phyloP scores from a whole-genome alignment of 345 rosid species.

The Sonneratia alba region DNA sequence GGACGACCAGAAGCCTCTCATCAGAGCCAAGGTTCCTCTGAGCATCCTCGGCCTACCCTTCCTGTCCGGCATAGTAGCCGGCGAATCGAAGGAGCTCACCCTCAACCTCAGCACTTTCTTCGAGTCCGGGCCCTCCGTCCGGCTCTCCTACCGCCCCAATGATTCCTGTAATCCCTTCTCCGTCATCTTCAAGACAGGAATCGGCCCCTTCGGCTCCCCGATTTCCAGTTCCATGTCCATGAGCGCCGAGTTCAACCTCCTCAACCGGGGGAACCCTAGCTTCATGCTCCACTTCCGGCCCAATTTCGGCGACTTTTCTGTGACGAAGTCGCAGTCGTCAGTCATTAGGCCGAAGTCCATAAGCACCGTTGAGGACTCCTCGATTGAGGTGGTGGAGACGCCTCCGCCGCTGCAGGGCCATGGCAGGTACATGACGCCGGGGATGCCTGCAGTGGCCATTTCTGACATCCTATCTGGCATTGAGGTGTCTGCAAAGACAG shows the following conservation, averaged over 20 bases:
- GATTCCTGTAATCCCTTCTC: constrained; percentile 84
- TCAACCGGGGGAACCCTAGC: constrained; percentile 55
- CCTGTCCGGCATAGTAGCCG: constrained; percentile 84
- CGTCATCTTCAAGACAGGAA: constrained; percentile 61
- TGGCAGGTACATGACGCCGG: constrained; percentile 15
- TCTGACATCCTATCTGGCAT: constrained; percentile 43
- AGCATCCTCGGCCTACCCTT: constrained; percentile 73
- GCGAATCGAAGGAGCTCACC: constrained; percentile 75
- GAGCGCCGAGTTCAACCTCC: constrained; percentile 81
- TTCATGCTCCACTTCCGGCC: constrained; percentile 95
- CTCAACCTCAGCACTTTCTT: constrained; percentile 73
- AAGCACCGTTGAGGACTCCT: constrained; percentile 38
- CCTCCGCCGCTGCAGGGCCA: constrained; percentile 18
- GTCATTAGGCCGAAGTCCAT: constrained; percentile 17
- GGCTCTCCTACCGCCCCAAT: constrained; percentile 83
- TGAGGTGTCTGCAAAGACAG: constrained; percentile 67
- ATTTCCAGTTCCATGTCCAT: constrained; percentile 57
- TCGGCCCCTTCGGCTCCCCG: constrained; percentile 79
- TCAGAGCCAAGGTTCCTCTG: constrained; percentile 77
- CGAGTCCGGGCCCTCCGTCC: constrained; percentile 75
- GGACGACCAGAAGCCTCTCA: constrained; percentile 68
- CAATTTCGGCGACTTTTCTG: constrained; percentile 69
- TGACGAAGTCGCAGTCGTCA: constrained; percentile 69
- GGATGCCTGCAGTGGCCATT: constrained; percentile 25
- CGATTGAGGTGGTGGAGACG: constrained; percentile 52